A percentile compares a stretch with the other conserved stretches of the same genome.
phyloP scores from a whole-genome alignment of 2,329 filamentous ascomycete genomes.

The Colletotrichum spinosum region DNA sequence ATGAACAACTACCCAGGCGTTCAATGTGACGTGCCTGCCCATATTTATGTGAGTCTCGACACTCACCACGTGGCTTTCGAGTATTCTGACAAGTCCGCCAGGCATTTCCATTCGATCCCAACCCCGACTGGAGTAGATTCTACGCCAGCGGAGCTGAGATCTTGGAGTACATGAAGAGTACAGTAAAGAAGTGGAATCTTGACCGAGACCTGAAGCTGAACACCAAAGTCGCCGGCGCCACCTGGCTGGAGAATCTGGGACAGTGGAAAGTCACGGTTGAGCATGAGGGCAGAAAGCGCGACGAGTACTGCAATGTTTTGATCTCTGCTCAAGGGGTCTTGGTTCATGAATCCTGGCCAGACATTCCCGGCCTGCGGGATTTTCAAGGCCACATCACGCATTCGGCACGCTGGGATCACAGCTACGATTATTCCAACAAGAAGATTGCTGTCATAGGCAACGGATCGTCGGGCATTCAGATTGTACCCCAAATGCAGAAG shows the following conservation, averaged over 20 bases:
- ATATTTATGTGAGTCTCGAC: constrained; percentile 37
- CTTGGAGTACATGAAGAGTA: constrained; percentile 60
- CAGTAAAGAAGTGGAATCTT: constrained; percentile 57
- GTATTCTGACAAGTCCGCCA: constrained; percentile 15
- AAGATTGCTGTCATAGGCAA: constrained; percentile 51
- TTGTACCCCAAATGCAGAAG: constrained; percentile 45
- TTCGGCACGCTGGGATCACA: constrained; percentile 49
- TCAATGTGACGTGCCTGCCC: constrained; percentile 42
- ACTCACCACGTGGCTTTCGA: neutral
- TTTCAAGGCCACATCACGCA: constrained; percentile 51
- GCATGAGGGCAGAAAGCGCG: constrained; percentile 31
- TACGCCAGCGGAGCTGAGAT: constrained; percentile 70
- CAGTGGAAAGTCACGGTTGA: constrained; percentile 40
- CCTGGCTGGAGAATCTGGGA: constrained; percentile 42
- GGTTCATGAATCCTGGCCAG: constrained; percentile 55
- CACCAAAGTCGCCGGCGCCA: constrained; percentile 47
- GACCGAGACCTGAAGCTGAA: constrained; percentile 49
- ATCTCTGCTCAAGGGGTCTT: constrained; percentile 37
- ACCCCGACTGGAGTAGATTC: constrained; percentile 68
- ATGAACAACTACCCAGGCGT: constrained; percentile 47
- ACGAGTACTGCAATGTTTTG: constrained; percentile 39
- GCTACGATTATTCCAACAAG: constrained; percentile 44
- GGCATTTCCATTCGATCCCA: constrained; percentile 65
- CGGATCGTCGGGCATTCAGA: constrained; percentile 47
- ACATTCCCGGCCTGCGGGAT: constrained; percentile 55